Conservation (phyloP, 257 asterid species). For the Solanum chmielewskii region DNA sequence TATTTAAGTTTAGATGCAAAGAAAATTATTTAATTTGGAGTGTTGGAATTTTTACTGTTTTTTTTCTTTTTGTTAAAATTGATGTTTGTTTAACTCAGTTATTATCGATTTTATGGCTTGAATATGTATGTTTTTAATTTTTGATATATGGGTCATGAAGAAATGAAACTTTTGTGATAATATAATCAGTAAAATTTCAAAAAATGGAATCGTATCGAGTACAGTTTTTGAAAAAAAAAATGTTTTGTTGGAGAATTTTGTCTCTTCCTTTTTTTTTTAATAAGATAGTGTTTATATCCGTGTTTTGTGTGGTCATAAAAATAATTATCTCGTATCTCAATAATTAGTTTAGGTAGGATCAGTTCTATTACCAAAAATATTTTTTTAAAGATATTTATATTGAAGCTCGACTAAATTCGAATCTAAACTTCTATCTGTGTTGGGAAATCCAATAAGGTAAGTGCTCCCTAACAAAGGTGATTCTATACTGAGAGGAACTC, state of each 20-base stretch:
- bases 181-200: too few species aligned
- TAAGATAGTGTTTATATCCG: background rate
- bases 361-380: background rate
- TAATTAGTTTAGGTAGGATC: background rate
- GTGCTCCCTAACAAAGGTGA: too few species aligned
- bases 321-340: background rate
- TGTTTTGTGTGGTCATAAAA: too few species aligned
- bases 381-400: too few species aligned
- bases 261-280: background rate
- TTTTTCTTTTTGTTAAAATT: background rate
- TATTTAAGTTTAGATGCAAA: background rate
- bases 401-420: too few species aligned
- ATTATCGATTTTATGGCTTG: background rate
- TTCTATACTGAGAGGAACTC: fast-evolving
- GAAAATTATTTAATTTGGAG: background rate
- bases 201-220: background rate
- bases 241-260: background rate
- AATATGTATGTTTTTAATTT: background rate
- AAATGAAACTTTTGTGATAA: background rate
- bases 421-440: too few species aligned
- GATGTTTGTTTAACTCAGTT: background rate
- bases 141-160: background rate
- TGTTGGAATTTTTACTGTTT: background rate
- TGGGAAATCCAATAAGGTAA: fast-evolving
- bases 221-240: background rate